Evolutionary conservation across 116 monocot genomes (phyloP), one percentile per base, ranked within the genome.

Genomic region (Zostera marina): DNA sequence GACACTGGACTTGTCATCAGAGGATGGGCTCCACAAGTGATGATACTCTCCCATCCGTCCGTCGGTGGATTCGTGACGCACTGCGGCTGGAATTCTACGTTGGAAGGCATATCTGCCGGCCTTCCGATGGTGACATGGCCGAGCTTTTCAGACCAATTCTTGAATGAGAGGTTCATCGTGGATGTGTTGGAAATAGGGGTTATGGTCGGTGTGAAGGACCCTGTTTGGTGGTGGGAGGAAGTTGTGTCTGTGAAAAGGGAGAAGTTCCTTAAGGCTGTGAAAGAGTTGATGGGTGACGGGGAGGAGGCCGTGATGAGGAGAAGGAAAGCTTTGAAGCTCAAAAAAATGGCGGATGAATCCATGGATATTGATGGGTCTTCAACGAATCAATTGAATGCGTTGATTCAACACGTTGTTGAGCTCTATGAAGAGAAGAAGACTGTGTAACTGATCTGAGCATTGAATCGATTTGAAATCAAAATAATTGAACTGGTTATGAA

Each of bases 81-180:
- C 62, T 66, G 66, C 47, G 72, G 72, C 0, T 84, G 79, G 83
- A 84, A 84, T 55, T 84, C 79, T 8, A 49, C 57, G 16, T 52
- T 79, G 32, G 83, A 83, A 64, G 61, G 26, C 0, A 9, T 69
- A 9, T 6, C 54, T 5, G 42, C 61, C 0, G 69, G 69, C 4
- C 54, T 61, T 61, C 69, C 69, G 7, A 61, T 69, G 69, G 47
- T 69, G 38, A 54, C 69, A 3, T 69, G 69, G 69, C 69, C 69
- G 5, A 44, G 15, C 42, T 52, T 23, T 1, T 41, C 42, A 11
- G 68, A 68, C 22, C 68, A 68, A 16, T 61, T 68, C 44, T 17
- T 16, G 22, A 68, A 68, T 43, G 68, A 68, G 68, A 60, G 17
- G 42, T 26, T 61, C 7, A 11, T 68, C 11, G 68, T 68, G 11